phyloP scores from a whole-genome alignment of 2,329 filamentous ascomycete species.

The Scolecobasidium constrictum region DNA sequence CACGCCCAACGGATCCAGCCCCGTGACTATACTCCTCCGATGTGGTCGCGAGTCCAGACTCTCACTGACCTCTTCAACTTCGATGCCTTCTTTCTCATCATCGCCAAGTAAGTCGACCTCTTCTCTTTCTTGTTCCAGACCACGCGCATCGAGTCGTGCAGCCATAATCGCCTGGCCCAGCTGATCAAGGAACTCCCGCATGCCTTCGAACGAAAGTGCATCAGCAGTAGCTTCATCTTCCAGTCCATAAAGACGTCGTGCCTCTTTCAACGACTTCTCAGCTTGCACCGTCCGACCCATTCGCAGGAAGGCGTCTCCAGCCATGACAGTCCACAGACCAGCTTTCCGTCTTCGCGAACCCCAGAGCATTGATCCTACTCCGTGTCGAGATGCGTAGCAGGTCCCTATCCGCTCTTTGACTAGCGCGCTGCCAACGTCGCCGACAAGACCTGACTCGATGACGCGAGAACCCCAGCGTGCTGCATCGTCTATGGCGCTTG shows the following conservation, averaged over 20 bases:
- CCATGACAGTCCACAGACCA: conserved; percentile 77
- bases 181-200: conserved; percentile 54
- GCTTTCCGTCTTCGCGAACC: conserved; percentile 59
- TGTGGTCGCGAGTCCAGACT: conserved; percentile 26
- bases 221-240: conserved; percentile 22
- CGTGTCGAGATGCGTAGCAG: conserved; percentile 67
- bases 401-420: conserved; percentile 77
- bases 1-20: conserved; percentile 1
- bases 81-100: conserved; percentile 13
- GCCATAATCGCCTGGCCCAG: conserved; percentile 52
- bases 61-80: conserved; percentile 19
- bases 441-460: conserved; percentile 67
- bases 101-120: conserved; percentile 20
- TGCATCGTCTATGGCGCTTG: conserved; percentile 73
- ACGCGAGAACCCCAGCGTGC: conserved; percentile 74
- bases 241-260: conserved; percentile 42
- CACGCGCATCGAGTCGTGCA: conserved; percentile 21
- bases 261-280: conserved; percentile 64
- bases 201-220: conserved; percentile 37
- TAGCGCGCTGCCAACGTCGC: conserved; percentile 66
- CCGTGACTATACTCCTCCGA: conserved; percentile 31
- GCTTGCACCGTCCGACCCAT: conserved; percentile 69
- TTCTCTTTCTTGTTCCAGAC: conserved; percentile 22
- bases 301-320: conserved; percentile 72
- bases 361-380: conserved; percentile 54